Evolutionary conservation across 257 asterid genomes (phyloP).

Genomic region (Solanum bukasovii): DNA sequence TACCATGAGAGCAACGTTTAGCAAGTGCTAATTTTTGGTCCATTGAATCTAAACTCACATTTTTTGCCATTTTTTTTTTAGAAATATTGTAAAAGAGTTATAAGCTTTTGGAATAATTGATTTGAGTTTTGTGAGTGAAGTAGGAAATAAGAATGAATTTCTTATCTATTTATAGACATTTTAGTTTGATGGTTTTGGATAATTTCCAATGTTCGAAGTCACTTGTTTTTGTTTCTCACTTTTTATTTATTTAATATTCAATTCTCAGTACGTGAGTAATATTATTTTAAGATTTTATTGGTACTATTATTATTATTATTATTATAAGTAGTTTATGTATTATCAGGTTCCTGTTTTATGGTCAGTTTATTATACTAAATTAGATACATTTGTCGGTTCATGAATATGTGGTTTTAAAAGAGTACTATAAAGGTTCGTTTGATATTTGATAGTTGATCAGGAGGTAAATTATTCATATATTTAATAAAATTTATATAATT

Average conservation of each 20-base stretch:
- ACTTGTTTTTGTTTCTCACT: background rate
- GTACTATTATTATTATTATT: background rate
- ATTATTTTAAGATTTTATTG: background rate
- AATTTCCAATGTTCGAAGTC: conserved; percentile 12
- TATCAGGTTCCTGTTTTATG: background rate
- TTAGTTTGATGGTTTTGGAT: conserved; percentile 26
- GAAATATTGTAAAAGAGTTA: background rate
- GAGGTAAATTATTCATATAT: too few species aligned
- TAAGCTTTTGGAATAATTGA: background rate
- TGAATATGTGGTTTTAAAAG: background rate
- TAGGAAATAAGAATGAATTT: background rate
- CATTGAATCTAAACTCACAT: conserved; percentile 29
- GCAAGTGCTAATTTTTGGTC: conserved; percentile 68
- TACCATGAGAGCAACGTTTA: conserved; percentile 76
- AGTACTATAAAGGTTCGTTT: too few species aligned
- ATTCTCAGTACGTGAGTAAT: background rate
- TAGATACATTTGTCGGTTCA: background rate
- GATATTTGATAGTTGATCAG: too few species aligned
- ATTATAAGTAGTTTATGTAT: background rate
- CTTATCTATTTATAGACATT: conserved; percentile 1
- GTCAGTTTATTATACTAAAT: background rate
- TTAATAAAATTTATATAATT: too few species aligned
- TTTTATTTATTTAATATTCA: background rate
- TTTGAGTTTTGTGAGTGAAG: background rate
- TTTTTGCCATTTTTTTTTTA: conserved; percentile 20